Evolutionary conservation across 2,329 filamentous ascomycete species (phyloP).

Genomic region (Diaporthe longicolla): DNA sequence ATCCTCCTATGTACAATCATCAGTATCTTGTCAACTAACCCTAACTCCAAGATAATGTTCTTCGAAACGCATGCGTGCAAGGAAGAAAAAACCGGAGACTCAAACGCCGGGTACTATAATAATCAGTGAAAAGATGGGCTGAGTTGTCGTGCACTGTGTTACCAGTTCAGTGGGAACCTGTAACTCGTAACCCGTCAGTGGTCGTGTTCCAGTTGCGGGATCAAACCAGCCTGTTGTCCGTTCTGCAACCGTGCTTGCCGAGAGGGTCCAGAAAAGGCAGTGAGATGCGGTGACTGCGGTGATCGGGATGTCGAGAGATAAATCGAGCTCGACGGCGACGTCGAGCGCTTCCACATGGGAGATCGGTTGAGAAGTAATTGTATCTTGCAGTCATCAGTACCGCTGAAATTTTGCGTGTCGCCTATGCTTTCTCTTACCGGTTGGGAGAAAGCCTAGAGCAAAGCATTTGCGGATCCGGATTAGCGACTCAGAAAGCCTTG

Average conservation of each 20-base stretch:
- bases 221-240: slow-evolving; percentile 43
- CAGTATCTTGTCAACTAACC: slow-evolving; percentile 41
- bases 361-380: not conserved
- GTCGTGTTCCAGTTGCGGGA: slow-evolving; percentile 42
- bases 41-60: slow-evolving; percentile 25
- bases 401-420: slow-evolving; percentile 40
- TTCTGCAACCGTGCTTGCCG: slow-evolving; percentile 30
- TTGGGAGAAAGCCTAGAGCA: slow-evolving; percentile 62
- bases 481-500: slow-evolving; percentile 81
- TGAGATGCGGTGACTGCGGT: not conserved
- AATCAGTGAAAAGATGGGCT: slow-evolving; percentile 41
- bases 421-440: slow-evolving; percentile 44
- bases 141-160: slow-evolving; percentile 39
- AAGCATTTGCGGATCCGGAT: slow-evolving; percentile 61
- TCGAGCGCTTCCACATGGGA: slow-evolving; percentile 12
- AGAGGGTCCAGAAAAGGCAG: slow-evolving; percentile 15
- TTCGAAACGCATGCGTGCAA: slow-evolving; percentile 9
- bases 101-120: slow-evolving; percentile 39
- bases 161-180: slow-evolving; percentile 43
- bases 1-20: slow-evolving; percentile 43
- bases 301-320: not conserved
- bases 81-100: slow-evolving; percentile 4
- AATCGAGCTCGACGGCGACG: slow-evolving; percentile 16
- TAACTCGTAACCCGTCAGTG: slow-evolving; percentile 44
- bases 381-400: slow-evolving; percentile 44